These are phyloP conservation scores for Aspergillus incahuasiensis DNA, from an alignment of 495 filamentous ascomycete genomes.

Conservation along the genomic window DNA sequence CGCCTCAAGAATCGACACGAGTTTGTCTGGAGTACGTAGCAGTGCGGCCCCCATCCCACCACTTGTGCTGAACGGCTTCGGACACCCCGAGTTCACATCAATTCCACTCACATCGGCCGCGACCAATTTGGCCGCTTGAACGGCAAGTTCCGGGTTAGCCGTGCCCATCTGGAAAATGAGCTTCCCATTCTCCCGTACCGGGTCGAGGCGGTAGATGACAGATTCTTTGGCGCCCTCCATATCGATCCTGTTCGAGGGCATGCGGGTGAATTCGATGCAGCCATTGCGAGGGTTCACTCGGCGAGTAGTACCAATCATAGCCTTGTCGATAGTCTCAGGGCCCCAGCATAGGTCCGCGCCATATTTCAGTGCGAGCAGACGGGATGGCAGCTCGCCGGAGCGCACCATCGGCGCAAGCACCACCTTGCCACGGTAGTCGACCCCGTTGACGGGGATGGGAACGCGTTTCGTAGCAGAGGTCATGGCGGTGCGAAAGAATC, in stretches of 20 bases:
- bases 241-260: constrained; percentile 60
- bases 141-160: constrained; percentile 70
- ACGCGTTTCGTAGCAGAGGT: constrained; percentile 51
- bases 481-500: constrained; percentile 49
- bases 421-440: constrained; percentile 88
- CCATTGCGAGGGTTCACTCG: constrained; percentile 66
- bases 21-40: constrained; percentile 72
- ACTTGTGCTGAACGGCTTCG: constrained; percentile 87
- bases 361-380: constrained; percentile 83
- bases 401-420: constrained; percentile 98
- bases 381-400: constrained; percentile 86
- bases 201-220: constrained; percentile 80
- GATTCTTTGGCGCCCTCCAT: constrained; percentile 54
- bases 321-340: constrained; percentile 87
- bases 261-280: constrained; percentile 77
- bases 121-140: constrained; percentile 76
- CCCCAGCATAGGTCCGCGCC: constrained; percentile 98
- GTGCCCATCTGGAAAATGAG: constrained; percentile 93
- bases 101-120: constrained; percentile 86
- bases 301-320: constrained; percentile 79
- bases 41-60: constrained; percentile 95
- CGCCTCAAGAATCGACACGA: constrained; percentile 73
- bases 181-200: constrained; percentile 61
- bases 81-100: constrained; percentile 95
- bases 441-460: constrained; percentile 79